phyloP scores from a whole-genome alignment of 2,329 filamentous ascomycete species.

The Blastomyces emzantsi region DNA sequence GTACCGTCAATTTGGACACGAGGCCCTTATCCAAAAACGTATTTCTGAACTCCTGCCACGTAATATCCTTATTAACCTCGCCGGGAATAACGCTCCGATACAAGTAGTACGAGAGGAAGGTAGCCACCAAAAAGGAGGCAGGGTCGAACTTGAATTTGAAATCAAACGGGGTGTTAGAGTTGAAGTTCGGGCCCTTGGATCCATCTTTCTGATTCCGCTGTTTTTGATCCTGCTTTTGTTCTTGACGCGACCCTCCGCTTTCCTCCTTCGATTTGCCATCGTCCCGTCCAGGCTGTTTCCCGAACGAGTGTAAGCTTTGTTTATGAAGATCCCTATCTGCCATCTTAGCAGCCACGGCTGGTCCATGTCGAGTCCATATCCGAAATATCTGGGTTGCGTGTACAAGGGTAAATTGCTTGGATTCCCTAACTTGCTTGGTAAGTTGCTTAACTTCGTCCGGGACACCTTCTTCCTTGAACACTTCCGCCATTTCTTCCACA shows the following conservation, averaged over 20 bases:
- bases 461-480: constrained; percentile 59
- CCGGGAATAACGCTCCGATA: constrained; percentile 58
- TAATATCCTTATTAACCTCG: constrained; percentile 69
- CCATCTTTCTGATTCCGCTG: constrained; percentile 23
- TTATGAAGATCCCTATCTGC: constrained; percentile 19
- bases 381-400: constrained; percentile 53
- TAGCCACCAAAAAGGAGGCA: constrained; percentile 47
- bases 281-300: constrained; percentile 15
- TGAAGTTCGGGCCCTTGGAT: constrained; percentile 15
- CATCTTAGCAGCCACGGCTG: constrained; percentile 38
- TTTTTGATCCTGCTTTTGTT: constrained; percentile 26
- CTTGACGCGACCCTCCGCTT: constrained; percentile 7
- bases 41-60: constrained; percentile 91
- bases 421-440: constrained; percentile 46
- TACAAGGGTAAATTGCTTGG: constrained; percentile 42
- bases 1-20: constrained; percentile 80
- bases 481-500: constrained; percentile 52
- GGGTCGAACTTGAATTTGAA: constrained; percentile 46
- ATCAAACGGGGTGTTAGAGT: constrained; percentile 27
- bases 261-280: constrained; percentile 18
- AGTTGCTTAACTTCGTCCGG: constrained; percentile 59
- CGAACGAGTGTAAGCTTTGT: constrained; percentile 13
- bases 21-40: constrained; percentile 94
- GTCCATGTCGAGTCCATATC: constrained; percentile 49
- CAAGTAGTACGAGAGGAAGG: constrained; percentile 54